These are phyloP conservation scores for Eutrema salsugineum DNA, from an alignment of 441 rosid genomes.

Conservation along the genomic window DNA sequence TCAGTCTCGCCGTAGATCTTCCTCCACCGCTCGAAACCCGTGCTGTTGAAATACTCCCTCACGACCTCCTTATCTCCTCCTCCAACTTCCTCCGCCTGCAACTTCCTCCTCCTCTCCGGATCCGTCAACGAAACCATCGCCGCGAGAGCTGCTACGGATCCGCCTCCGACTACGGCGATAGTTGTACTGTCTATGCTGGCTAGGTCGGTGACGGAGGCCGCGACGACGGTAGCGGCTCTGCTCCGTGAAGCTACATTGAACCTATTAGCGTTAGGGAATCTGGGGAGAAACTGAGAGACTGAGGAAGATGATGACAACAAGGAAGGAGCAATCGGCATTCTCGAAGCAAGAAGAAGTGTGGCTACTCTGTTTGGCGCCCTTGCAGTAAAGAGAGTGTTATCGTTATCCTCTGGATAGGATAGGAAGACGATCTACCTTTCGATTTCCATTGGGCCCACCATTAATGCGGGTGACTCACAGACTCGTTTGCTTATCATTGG, in stretches of 20 bases:
- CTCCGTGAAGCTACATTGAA: conserved; percentile 18
- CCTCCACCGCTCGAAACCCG: conserved; percentile 87
- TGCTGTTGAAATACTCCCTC: conserved; percentile 78
- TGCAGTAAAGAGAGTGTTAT: not conserved
- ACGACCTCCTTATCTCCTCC: conserved; percentile 93
- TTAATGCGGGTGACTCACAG: not conserved
- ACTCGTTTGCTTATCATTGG: not conserved
- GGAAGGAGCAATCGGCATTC: conserved; percentile 61
- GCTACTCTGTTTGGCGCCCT: conserved; percentile 21
- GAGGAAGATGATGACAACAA: conserved; percentile 41
- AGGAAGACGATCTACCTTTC: conserved; percentile 15
- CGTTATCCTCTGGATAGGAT: conserved; percentile 26
- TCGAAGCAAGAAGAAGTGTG: not conserved
- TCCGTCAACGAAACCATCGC: conserved; percentile 74
- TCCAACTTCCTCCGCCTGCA: conserved; percentile 92
- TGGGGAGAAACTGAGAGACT: conserved; percentile 31
- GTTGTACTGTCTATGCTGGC: conserved; percentile 51
- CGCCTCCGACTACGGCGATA: conserved; percentile 68
- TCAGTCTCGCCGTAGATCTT: conserved; percentile 85
- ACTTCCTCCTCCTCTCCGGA: conserved; percentile 68
- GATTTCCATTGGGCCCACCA: conserved; percentile 25
- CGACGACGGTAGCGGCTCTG: conserved; percentile 34
- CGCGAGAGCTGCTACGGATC: conserved; percentile 81
- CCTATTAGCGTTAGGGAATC: conserved; percentile 24
- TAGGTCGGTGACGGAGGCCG: conserved; percentile 41